Evolutionary conservation across 2,329 filamentous ascomycete species (phyloP).

Genomic region (Pseudogymnoascus verrucosus): DNA sequence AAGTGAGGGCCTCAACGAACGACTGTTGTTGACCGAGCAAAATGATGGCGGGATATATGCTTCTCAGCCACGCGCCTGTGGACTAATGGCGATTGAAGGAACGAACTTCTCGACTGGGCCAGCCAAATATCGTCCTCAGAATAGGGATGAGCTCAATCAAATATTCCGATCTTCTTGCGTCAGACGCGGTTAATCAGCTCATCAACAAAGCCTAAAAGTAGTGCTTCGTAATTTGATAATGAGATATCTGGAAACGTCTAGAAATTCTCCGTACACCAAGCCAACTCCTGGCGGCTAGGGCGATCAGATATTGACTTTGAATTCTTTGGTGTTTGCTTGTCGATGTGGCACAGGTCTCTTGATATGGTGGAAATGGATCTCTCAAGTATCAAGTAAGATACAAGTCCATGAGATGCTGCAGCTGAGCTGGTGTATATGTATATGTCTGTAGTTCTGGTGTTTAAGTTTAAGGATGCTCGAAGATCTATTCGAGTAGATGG

Average conservation of each 20-base stretch:
- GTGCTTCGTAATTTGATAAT: neutral
- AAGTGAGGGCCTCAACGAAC: slow-evolving; percentile 8
- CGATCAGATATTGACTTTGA: neutral
- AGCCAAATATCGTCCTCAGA: neutral
- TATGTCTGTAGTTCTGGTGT: neutral
- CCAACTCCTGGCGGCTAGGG: neutral
- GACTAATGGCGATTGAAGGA: neutral
- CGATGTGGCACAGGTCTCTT: neutral
- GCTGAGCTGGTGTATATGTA: neutral
- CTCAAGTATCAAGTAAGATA: neutral
- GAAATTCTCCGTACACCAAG: neutral
- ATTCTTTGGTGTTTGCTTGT: neutral
- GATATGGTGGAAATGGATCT: neutral
- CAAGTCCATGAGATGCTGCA: neutral
- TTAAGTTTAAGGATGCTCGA: slow-evolving; percentile 1
- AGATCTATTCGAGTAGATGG: neutral
- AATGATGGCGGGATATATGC: neutral
- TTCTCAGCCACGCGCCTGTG: neutral
- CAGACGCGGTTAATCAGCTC: neutral
- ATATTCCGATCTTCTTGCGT: neutral
- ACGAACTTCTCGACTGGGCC: neutral
- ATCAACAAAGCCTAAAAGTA: neutral
- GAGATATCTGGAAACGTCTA: neutral
- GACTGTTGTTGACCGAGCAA: slow-evolving; percentile 9
- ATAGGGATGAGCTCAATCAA: neutral